phyloP scores from a whole-genome alignment of 106 monocot genomes.

The Posidonia australis region DNA sequence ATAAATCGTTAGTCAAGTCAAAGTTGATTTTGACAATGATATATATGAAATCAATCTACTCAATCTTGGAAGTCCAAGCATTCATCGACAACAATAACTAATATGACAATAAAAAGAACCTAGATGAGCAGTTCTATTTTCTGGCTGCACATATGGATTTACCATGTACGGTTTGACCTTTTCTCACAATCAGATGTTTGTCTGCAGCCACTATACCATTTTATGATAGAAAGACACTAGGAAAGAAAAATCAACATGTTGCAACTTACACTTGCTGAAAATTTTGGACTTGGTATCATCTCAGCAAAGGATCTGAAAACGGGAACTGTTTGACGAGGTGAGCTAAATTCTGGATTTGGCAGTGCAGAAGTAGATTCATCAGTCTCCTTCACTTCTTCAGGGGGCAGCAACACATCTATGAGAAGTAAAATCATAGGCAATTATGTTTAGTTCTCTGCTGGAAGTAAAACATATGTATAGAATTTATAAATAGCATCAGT shows the following conservation, averaged over 20 bases:
- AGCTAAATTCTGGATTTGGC: constrained; percentile 34
- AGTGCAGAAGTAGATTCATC: constrained; percentile 1
- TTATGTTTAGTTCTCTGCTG: background rate
- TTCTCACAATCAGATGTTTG: background rate
- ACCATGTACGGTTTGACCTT: no score
- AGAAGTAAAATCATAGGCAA: background rate
- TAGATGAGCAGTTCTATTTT: no score
- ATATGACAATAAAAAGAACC: no score
- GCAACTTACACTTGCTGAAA: constrained; percentile 79
- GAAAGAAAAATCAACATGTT: background rate
- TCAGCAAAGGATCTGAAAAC: constrained; percentile 49
- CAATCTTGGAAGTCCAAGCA: background rate
- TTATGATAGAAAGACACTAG: background rate
- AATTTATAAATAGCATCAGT: background rate
- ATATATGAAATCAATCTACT: background rate
- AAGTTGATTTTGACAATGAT: background rate
- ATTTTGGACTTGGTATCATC: constrained; percentile 70
- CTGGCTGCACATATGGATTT: no score
- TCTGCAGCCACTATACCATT: background rate
- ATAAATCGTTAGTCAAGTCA: background rate
- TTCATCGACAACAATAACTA: background rate
- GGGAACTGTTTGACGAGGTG: constrained; percentile 53
- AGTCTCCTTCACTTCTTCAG: constrained; percentile 18
- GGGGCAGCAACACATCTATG: background rate
- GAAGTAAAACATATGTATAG: background rate